Conservation (phyloP, 1,284 basidiomycete genomes). For the Amylostereum areolatum region DNA sequence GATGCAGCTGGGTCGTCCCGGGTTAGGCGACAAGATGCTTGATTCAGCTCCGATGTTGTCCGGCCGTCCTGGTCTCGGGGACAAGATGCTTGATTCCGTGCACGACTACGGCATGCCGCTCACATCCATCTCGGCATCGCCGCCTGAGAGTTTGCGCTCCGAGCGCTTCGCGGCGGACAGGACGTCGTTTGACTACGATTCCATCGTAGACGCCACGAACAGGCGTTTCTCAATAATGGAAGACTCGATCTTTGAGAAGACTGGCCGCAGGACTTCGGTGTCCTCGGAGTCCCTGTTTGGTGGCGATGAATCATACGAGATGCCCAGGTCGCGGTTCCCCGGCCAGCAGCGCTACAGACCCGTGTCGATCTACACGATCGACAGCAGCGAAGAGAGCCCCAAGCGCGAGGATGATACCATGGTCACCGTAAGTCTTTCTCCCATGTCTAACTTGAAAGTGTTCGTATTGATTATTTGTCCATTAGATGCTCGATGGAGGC, state of each 20-base stretch:
- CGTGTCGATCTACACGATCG: slow-evolving; percentile 54
- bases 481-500: slow-evolving; percentile 73
- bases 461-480: slow-evolving; percentile 4
- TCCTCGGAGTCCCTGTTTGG: slow-evolving; percentile 67
- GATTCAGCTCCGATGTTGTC: slow-evolving; percentile 49
- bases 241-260: slow-evolving; percentile 67
- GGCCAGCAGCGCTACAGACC: slow-evolving; percentile 46
- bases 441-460: neutral
- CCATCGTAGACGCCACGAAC: slow-evolving; percentile 45
- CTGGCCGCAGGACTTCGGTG: slow-evolving; percentile 41
- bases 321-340: slow-evolving; percentile 19
- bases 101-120: slow-evolving; percentile 55
- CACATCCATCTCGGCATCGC: slow-evolving; percentile 64
- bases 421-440: slow-evolving; percentile 54
- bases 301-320: slow-evolving; percentile 27
- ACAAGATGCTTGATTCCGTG: slow-evolving; percentile 56
- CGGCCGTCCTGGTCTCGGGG: too few species aligned
- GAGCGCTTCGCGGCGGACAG: slow-evolving; percentile 17
- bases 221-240: slow-evolving; percentile 24
- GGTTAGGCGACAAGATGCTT: slow-evolving; percentile 87
- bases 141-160: slow-evolving; percentile 37
- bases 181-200: slow-evolving; percentile 43
- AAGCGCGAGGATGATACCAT: slow-evolving; percentile 70
- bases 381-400: slow-evolving; percentile 40
- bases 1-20: slow-evolving; percentile 59